Conservation (phyloP, 2,329 filamentous ascomycete genomes). For the Trichoderma citrinoviride region DNA sequence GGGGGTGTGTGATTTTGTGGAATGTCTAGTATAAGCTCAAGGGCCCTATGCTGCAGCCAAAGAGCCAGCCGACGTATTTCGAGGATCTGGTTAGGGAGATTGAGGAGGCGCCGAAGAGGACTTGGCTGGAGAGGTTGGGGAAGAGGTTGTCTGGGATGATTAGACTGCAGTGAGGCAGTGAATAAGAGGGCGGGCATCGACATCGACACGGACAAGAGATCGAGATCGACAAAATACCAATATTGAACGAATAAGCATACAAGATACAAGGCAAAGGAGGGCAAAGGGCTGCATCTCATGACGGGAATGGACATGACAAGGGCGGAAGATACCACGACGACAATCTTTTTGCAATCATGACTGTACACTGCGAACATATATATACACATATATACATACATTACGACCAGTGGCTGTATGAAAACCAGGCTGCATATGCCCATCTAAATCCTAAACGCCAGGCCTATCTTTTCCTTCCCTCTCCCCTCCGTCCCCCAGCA, state of each 20-base stretch:
- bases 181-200: neutral
- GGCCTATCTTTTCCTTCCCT: neutral
- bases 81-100: constrained; percentile 59
- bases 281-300: neutral
- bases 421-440: constrained; percentile 11
- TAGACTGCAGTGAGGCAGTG: constrained; percentile 47
- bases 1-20: neutral
- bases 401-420: constrained; percentile 17
- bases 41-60: constrained; percentile 54
- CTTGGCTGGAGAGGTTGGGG: constrained; percentile 50
- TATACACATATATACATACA: constrained; percentile 29
- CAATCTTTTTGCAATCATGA: constrained; percentile 36
- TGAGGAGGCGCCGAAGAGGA: constrained; percentile 59
- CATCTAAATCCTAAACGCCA: constrained; percentile 22
- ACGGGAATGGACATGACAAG: constrained; percentile 36
- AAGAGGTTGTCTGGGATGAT: constrained; percentile 60
- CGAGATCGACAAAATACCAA: neutral
- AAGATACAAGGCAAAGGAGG: neutral
- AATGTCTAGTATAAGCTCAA: constrained; percentile 39
- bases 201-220: too few species aligned
- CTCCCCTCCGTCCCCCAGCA: neutral
- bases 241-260: neutral
- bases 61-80: constrained; percentile 64
- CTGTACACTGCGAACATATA: constrained; percentile 27
- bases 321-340: neutral